phyloP scores from a whole-genome alignment of 495 filamentous ascomycete genomes.

The Xanthoparmelia taractica region DNA sequence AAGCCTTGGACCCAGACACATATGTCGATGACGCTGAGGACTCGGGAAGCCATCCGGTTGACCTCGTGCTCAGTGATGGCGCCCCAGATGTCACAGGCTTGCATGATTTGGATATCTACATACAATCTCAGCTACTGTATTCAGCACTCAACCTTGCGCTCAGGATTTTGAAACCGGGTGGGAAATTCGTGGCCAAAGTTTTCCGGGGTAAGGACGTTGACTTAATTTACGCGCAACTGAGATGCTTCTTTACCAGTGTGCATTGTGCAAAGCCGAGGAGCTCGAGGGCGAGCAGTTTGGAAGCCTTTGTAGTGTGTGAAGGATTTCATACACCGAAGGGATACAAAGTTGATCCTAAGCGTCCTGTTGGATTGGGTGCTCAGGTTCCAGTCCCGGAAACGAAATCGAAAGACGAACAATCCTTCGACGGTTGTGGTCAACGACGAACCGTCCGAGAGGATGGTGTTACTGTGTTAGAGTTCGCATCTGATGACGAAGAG shows the following conservation, averaged over 20 bases:
- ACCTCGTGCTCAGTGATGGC: slow-evolving; percentile 89
- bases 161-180: slow-evolving; percentile 83
- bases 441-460: slow-evolving; percentile 36
- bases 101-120: slow-evolving; percentile 95
- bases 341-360: slow-evolving; percentile 22
- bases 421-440: slow-evolving; percentile 9
- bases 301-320: slow-evolving; percentile 93
- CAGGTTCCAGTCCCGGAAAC: slow-evolving; percentile 5
- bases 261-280: slow-evolving; percentile 88
- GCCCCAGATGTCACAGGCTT: slow-evolving; percentile 94
- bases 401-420: slow-evolving; percentile 1
- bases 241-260: slow-evolving; percentile 80
- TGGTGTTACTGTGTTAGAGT: slow-evolving; percentile 55
- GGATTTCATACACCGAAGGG: slow-evolving; percentile 59
- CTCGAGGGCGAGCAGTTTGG: slow-evolving; percentile 85
- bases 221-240: slow-evolving; percentile 82
- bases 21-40: slow-evolving; percentile 31
- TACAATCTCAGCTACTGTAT: slow-evolving; percentile 91
- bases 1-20: slow-evolving; percentile 71
- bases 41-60: slow-evolving; percentile 57
- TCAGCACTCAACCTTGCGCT: slow-evolving; percentile 87
- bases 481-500: slow-evolving; percentile 45
- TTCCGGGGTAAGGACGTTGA: slow-evolving; percentile 92
- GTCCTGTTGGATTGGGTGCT: slow-evolving; percentile 14
- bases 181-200: slow-evolving; percentile 96